Conservation (phyloP, 1,139 yeast species). For the Hemisphaericaspora lyxosophila region DNA sequence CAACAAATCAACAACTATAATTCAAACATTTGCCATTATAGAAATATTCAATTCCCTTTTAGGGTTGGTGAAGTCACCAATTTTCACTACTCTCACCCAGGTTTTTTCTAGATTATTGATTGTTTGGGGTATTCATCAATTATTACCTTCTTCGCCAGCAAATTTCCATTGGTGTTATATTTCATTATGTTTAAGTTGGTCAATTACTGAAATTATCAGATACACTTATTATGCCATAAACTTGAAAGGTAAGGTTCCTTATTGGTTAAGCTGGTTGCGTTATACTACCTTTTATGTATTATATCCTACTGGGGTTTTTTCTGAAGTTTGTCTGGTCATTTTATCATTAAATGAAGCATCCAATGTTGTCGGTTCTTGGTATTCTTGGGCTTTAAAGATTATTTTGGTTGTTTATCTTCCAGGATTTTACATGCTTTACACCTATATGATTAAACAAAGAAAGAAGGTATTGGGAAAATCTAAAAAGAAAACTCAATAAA, state of each 20-base stretch:
- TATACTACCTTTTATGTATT: conserved; percentile 79
- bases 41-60: conserved; percentile 77
- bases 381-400: conserved; percentile 54
- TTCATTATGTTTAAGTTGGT: conserved; percentile 82
- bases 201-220: conserved; percentile 83
- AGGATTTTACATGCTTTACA: conserved; percentile 79
- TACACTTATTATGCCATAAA: conserved; percentile 82
- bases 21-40: conserved; percentile 81
- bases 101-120: conserved; percentile 81
- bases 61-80: conserved; percentile 83
- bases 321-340: conserved; percentile 73
- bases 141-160: conserved; percentile 69
- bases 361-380: conserved; percentile 47
- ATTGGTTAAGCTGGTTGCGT: conserved; percentile 66
- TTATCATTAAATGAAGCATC: conserved; percentile 67
- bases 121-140: conserved; percentile 78
- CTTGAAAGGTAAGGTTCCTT: conserved; percentile 58
- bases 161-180: conserved; percentile 60
- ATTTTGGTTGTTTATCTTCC: conserved; percentile 74
- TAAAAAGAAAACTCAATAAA: conserved; percentile 19
- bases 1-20: conserved; percentile 55
- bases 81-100: conserved; percentile 81
- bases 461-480: conserved; percentile 51
- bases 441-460: conserved; percentile 90
- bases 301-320: conserved; percentile 88